A percentile compares a stretch with the other conserved stretches of the same genome.
phyloP scores from a whole-genome alignment of 2,329 filamentous ascomycete genomes.

The Aureobasidium sp. region DNA sequence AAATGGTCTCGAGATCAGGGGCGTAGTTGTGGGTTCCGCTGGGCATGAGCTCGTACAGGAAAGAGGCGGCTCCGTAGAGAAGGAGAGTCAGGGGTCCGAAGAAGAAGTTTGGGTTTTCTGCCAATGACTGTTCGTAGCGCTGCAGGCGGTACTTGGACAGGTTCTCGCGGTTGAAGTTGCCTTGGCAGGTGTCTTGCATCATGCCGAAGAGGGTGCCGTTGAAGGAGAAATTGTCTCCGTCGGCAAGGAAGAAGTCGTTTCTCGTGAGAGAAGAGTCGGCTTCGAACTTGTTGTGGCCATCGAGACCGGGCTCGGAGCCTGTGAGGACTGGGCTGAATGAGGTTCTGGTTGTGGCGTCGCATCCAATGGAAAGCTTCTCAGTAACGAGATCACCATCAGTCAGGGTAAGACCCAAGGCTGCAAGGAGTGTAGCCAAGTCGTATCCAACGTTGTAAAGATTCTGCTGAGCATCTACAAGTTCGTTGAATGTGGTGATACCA shows the following conservation, averaged over 20 bases:
- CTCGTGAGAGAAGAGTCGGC: slow-evolving; percentile 36
- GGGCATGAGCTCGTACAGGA: slow-evolving; percentile 40
- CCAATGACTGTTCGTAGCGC: slow-evolving; percentile 34
- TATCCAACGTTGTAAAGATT: slow-evolving; percentile 41
- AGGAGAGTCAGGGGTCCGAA: slow-evolving; percentile 37
- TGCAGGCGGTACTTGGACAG: slow-evolving; percentile 34
- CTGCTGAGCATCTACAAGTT: slow-evolving; percentile 41
- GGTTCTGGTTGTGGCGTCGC: slow-evolving; percentile 38
- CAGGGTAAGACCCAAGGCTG: slow-evolving; percentile 33
- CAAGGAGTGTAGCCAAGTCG: slow-evolving; percentile 35
- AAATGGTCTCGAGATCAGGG: slow-evolving; percentile 31
- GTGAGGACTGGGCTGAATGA: slow-evolving; percentile 29
- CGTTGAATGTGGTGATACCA: slow-evolving; percentile 36
- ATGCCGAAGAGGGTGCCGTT: slow-evolving; percentile 36
- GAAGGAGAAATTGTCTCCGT: slow-evolving; percentile 34
- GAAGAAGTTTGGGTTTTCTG: slow-evolving; percentile 37
- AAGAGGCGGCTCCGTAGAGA: slow-evolving; percentile 37
- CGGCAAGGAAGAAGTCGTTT: slow-evolving; percentile 36
- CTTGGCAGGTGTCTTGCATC: slow-evolving; percentile 30
- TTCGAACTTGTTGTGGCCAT: slow-evolving; percentile 42
- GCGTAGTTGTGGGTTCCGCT: slow-evolving; percentile 27
- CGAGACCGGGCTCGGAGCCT: slow-evolving; percentile 36
- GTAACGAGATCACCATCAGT: slow-evolving; percentile 38
- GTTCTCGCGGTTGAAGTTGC: slow-evolving; percentile 33
- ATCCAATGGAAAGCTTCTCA: slow-evolving; percentile 39